Conservation (phyloP, 805 yeast genomes). For the Millerozyma acaciae region DNA sequence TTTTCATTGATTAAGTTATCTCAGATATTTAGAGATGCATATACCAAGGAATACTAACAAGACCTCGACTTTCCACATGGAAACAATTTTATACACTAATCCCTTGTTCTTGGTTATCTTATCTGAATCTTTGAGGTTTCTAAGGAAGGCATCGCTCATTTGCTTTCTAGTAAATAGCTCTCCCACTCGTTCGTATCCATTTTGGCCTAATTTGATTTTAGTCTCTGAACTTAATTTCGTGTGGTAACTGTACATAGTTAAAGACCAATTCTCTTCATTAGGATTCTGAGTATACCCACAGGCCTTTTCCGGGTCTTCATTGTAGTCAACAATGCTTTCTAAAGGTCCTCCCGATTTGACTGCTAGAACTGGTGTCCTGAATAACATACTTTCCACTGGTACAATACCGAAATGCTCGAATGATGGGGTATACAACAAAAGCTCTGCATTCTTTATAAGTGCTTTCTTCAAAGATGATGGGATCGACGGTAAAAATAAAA, state of each 20-base stretch:
- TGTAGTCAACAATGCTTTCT: slow-evolving; percentile 57
- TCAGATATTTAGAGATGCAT: background rate
- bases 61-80: slow-evolving; percentile 13
- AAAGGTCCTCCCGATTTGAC: slow-evolving; percentile 89
- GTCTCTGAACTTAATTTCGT: slow-evolving; percentile 15
- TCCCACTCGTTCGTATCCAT: slow-evolving; percentile 35
- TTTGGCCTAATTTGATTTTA: slow-evolving; percentile 26
- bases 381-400: slow-evolving; percentile 91
- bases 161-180: slow-evolving; percentile 42
- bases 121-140: slow-evolving; percentile 10
- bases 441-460: slow-evolving; percentile 52
- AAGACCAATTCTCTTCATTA: slow-evolving; percentile 51
- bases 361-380: slow-evolving; percentile 80
- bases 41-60: slow-evolving; percentile 7
- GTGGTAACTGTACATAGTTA: slow-evolving; percentile 41
- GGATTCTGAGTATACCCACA: slow-evolving; percentile 63
- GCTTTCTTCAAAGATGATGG: slow-evolving; percentile 59
- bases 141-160: slow-evolving; percentile 33
- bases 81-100: slow-evolving; percentile 8
- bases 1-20: slow-evolving; percentile 12
- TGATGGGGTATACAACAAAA: slow-evolving; percentile 83
- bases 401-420: slow-evolving; percentile 97
- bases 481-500: slow-evolving; percentile 79
- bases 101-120: slow-evolving; percentile 10
- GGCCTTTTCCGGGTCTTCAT: slow-evolving; percentile 29